These are phyloP conservation scores for Chloris gayana DNA, from an alignment of 176 grass and related monocot species.

Conservation along the genomic window DNA sequence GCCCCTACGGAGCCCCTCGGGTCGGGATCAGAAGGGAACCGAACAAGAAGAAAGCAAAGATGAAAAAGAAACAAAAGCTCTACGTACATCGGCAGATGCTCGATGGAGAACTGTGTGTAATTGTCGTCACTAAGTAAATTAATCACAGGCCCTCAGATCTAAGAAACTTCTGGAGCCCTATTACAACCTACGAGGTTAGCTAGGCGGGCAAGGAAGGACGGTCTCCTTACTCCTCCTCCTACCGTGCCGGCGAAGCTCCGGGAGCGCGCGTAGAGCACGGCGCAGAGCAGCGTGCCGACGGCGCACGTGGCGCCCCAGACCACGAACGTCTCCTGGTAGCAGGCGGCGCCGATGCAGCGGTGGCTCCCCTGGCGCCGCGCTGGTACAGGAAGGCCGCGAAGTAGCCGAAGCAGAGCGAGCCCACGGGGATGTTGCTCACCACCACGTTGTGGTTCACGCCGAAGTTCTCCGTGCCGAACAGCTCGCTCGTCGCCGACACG, in stretches of 20 bases:
- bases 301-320: conserved; percentile 75
- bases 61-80: conserved; percentile 3
- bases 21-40: conserved; percentile 36
- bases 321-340: conserved; percentile 70
- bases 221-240: conserved; percentile 20
- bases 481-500: conserved; percentile 81
- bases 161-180: conserved; percentile 35
- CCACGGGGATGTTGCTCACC: conserved; percentile 83
- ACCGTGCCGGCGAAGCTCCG: conserved; percentile 43
- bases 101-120: background rate
- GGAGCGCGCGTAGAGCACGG: conserved; percentile 61
- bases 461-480: conserved; percentile 89
- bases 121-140: conserved; percentile 16
- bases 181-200: conserved; percentile 42
- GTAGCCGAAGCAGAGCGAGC: conserved; percentile 94
- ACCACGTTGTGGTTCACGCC: conserved; percentile 96
- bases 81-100: conserved; percentile 44
- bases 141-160: conserved; percentile 35
- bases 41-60: background rate
- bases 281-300: conserved; percentile 71
- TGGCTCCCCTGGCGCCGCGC: conserved; percentile 45
- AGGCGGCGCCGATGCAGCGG: conserved; percentile 63
- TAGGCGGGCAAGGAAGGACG: conserved; percentile 32
- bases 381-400: conserved; percentile 84
- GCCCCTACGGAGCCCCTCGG: too few relatives aligned